Evolutionary conservation across 225 moss, liverwort and hornwort species (phyloP), one percentile per base, ranked within the genome.

Genomic region (Takakia lepidozioides): DNA sequence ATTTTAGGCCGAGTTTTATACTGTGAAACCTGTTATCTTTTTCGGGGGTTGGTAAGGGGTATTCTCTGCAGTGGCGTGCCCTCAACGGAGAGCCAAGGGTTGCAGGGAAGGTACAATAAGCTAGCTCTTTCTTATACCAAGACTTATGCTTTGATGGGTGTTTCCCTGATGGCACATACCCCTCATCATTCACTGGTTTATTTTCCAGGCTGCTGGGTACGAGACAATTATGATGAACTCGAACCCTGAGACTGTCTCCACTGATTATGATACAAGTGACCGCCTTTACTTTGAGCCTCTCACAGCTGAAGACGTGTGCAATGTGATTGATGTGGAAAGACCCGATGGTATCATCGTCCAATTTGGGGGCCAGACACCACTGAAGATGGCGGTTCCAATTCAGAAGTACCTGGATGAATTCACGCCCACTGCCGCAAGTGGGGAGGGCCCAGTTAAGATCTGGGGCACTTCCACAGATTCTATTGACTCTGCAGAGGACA

Each of bases 191-290:
- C n/a, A n/a, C n/a, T n/a, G n/a, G n/a, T n/a, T 15, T 4, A 16
- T 49, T 6, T 39, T 70, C 69, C 79, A 95, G 95, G 80, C 72
- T 48, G 84, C 84, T 51, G 95, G 95, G 54, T 98, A 58, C 64
- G 95, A 98, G 68, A 98, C 95, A 14, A 98, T 98, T 20, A 91
- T 98, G 90, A 87, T 98, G 93, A 95, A 95, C 34, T 95, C 93
- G 26, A 95, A 95, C 43, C 93, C 93, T 11, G 93, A 95, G 68
- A 95, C 93, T 15, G 93, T 95, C 28, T 95, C 93, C 10, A 95
- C 93, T 8, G 93, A 95, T 50, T 95, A 95, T 36, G 93, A 90
- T 58, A 95, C 93, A 0, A 89, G 89, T 52, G 89, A 87, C 63
- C 84, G 93, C 10, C 70, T 90, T 48, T 95, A 95, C 61, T 95